Percentiles rank a stretch among this genome's conserved stretches.
Evolutionary conservation across 768 basidiomycete species (phyloP).

Genomic region (Naganishia kalamii): DNA sequence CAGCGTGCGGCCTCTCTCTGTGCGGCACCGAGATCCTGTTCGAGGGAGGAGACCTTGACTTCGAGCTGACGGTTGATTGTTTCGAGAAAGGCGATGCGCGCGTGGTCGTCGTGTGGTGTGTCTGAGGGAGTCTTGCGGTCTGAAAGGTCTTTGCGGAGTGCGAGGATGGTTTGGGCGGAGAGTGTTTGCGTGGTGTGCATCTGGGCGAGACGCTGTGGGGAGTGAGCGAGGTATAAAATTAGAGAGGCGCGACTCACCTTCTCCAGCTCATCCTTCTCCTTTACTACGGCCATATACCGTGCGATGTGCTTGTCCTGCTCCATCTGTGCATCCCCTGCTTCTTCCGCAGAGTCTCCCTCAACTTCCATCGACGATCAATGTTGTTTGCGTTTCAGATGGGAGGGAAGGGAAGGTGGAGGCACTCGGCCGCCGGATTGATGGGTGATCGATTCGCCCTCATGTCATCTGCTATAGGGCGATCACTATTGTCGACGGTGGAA

Average conservation of each 20-base stretch:
- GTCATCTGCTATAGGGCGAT: no score
- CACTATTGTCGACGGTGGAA: no score
- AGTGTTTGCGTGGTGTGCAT: conserved; percentile 6
- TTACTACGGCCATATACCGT: conserved; percentile 34
- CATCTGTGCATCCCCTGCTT: no score
- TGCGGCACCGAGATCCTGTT: background rate
- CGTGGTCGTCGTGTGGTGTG: background rate
- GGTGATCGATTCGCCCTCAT: no score
- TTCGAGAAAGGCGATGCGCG: background rate
- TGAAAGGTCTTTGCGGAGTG: conserved; percentile 21
- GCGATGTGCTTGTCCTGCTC: conserved; percentile 30
- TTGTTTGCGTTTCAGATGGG: no score
- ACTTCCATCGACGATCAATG: no score
- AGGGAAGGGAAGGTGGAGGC: no score
- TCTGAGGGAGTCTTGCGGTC: background rate
- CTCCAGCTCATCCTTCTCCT: conserved; percentile 41
- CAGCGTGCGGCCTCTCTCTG: background rate
- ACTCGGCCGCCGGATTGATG: no score
- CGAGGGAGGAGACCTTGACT: background rate
- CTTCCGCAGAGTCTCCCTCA: no score
- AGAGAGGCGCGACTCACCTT: conserved; percentile 30
- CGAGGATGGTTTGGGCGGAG: conserved; percentile 14
- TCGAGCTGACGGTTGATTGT: background rate
- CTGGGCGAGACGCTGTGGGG: background rate
- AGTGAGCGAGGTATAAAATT: background rate